Evolutionary conservation across 257 asterid genomes (phyloP).

Genomic region (Linderniella brevidens): DNA sequence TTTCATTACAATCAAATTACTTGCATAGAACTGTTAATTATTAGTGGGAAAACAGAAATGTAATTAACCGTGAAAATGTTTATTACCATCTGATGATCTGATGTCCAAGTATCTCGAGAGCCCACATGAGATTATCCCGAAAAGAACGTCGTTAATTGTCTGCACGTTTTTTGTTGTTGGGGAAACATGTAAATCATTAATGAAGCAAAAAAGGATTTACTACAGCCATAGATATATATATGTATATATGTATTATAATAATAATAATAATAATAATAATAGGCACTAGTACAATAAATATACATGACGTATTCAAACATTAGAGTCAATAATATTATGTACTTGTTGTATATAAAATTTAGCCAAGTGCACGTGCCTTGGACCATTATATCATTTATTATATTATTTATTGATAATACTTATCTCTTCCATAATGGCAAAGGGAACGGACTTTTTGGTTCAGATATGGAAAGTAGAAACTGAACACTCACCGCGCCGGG

Average conservation of each 20-base stretch:
- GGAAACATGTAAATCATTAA: too few relatives aligned
- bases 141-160: constrained; percentile 85
- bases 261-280: too few relatives aligned
- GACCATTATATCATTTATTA: too few relatives aligned
- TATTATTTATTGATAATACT: too few relatives aligned
- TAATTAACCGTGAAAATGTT: neutral
- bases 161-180: constrained; percentile 13
- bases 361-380: too few relatives aligned
- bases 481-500: constrained; percentile 18
- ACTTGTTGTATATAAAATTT: too few relatives aligned
- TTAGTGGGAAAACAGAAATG: neutral
- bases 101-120: constrained; percentile 44
- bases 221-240: neutral
- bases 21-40: neutral
- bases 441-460: too few relatives aligned
- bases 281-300: too few relatives aligned
- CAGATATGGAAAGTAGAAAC: too few relatives aligned
- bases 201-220: neutral
- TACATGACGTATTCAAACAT: too few relatives aligned
- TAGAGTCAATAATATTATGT: too few relatives aligned
- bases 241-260: neutral
- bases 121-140: constrained; percentile 58
- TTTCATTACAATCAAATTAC: neutral
- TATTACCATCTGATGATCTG: constrained; percentile 39
- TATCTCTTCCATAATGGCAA: too few relatives aligned